phyloP scores from a whole-genome alignment of 2,329 filamentous ascomycete species.

The Aciculosporium take region DNA sequence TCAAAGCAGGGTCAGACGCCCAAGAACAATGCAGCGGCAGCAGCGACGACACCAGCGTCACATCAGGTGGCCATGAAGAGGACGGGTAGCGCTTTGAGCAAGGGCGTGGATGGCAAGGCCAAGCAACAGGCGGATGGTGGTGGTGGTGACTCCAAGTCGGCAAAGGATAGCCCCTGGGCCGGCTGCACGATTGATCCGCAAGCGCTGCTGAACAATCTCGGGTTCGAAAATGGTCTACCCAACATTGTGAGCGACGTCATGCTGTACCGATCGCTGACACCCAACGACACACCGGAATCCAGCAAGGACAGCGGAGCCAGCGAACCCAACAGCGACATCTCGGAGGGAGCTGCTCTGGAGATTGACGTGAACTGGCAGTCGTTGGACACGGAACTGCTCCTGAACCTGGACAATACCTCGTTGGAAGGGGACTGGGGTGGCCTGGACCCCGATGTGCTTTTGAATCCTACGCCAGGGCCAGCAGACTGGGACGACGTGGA shows the following conservation, averaged over 20 bases:
- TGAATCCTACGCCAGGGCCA: constrained; percentile 12
- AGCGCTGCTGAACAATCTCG: constrained; percentile 20
- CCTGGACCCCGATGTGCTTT: constrained; percentile 17
- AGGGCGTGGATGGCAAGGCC: constrained; percentile 22
- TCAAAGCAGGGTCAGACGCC: constrained; percentile 37
- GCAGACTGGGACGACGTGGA: constrained; percentile 36
- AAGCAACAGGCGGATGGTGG: constrained; percentile 9
- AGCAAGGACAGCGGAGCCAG: constrained; percentile 45
- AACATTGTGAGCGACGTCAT: constrained; percentile 39
- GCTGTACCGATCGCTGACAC: constrained; percentile 40
- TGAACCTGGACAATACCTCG: constrained; percentile 26
- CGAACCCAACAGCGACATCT: constrained; percentile 48
- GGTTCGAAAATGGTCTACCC: constrained; percentile 19
- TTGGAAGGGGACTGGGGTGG: constrained; percentile 12
- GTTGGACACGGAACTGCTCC: constrained; percentile 30
- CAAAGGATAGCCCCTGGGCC: constrained; percentile 21
- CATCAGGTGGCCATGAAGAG: constrained; percentile 36
- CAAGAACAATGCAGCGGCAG: constrained; percentile 27
- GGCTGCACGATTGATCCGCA: constrained; percentile 38
- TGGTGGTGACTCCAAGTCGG: not conserved
- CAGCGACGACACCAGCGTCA: constrained; percentile 37
- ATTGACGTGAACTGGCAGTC: constrained; percentile 37
- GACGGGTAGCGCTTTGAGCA: constrained; percentile 31
- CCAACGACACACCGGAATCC: constrained; percentile 51
- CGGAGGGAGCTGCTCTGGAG: constrained; percentile 38